Evolutionary conservation across 2,329 filamentous ascomycete species (phyloP), one percentile per base, ranked within the genome.

Genomic region (Paraconiothyrium sp.): DNA sequence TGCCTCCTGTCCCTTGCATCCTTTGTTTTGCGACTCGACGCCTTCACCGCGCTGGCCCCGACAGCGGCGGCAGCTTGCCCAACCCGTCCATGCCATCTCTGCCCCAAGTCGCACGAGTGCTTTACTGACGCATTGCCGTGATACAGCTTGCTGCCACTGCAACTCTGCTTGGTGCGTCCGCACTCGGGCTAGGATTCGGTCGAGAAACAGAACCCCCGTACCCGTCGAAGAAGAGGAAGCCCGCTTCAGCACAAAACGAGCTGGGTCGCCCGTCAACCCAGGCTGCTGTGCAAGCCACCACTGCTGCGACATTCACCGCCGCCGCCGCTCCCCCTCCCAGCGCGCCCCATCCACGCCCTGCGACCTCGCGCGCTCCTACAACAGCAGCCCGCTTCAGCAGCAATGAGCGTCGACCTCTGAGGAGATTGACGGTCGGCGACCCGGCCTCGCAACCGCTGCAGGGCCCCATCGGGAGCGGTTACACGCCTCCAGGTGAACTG

Each of bases 131-230:
- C 70, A 72, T 67, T 67, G 50, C 69, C 66, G 71, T 75, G 65
- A 72, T 68, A 76, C 75, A 89, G 86, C 83, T 89, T 71, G 88
- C 85, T 85, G 88, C 87, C 72, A 80, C 87, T 76, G 86, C 86
- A 81, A 88, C 86, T 71, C 75, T 78, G 73, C 81, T 88, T 78
- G 86, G 85, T 75, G 83, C 88, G 67, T 87, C 87, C 67, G 83
- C 85, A 59, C 81, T 86, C 60, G 87, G 88, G 63, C 81, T 87
- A 67, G 84, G 85, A 59, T 81, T 88, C 70, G 86, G 84, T 72
- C 84, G 83, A 68, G 81, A 82, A 59, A 80, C 84, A 69, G 35
- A 54, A 13, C 76, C 77, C 62, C 70, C 76, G 61, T 76, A 77
- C 64, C 61, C 71, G 63, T 67, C 73, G 46, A 78, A 70, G 70